Evolutionary conservation across 2,329 filamentous ascomycete species (phyloP), one percentile per base, ranked within the genome.

Genomic region (Furcasterigmium furcatum): DNA sequence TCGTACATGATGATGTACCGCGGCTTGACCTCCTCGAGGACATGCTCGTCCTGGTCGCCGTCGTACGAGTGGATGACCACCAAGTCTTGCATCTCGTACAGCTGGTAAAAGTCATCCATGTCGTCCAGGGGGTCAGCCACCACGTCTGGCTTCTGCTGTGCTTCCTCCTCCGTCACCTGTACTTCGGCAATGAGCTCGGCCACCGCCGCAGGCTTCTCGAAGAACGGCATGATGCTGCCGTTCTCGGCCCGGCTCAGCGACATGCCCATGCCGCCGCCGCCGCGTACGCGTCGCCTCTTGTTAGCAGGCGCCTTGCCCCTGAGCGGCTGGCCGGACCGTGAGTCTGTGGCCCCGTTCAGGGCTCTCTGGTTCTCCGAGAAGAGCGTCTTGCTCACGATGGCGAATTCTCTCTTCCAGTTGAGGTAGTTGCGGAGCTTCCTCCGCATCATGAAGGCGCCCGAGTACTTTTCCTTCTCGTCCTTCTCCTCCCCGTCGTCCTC

Each of bases 1-100:
- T 97, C 94, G 65, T 96, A 99, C 94, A 99, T 97, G 69, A 99
- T 87, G 48, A 99, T 90, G 65, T 96, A 96, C 49, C 88, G 84
- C 27, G 94, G 94, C 59, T 88, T 91, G 47, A 94, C 77, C 66
- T 99, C 94, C 63, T 99, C 92, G 2, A 99, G 78, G n/a, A 97
- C 79, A 62, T 95, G 89, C 61, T 97, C 94, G 63, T 99, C 94
- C 71, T 92, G 87, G 61, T 97, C 94, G 10, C 91, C 91, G 48
- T 96, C 91, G 62, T 96, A 99, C 1, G 94, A 87, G 63, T 97
- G 94, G 16, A 97, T 77, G 34, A 96, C 82, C 12, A 97, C 77
- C 18, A 97, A 73, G 54, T 96, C 88, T 55, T 89, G 80, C 83
- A 95, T 94, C 45, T 95, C 88, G 63, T 92, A 96, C 25, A 97